Evolutionary conservation across 2,329 filamentous ascomycete species (phyloP).

Genomic region (Cladosporium sp.): DNA sequence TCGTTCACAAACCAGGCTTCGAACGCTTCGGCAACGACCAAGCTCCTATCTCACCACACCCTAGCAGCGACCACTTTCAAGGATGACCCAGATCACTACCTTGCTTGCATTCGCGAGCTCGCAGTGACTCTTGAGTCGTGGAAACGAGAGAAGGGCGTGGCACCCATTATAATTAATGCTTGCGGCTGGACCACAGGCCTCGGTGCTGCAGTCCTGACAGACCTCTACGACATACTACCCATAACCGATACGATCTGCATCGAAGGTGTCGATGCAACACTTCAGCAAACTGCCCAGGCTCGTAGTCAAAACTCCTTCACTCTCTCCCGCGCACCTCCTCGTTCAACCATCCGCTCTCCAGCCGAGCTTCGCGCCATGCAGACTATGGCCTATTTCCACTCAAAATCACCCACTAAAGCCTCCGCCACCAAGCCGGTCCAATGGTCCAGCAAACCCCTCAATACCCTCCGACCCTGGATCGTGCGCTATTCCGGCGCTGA

Average conservation of each 20-base stretch:
- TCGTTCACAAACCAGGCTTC: constrained; percentile 60
- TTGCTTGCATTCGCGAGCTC: constrained; percentile 61
- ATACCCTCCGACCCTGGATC: constrained; percentile 55
- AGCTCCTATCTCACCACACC: constrained; percentile 59
- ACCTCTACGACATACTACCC: constrained; percentile 51
- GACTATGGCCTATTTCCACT: constrained; percentile 74
- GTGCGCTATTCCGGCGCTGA: constrained; percentile 54
- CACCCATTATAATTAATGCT: constrained; percentile 67
- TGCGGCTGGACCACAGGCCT: constrained; percentile 70
- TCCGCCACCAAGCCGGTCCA: neutral
- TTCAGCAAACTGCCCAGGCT: constrained; percentile 23
- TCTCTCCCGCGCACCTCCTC: constrained; percentile 58
- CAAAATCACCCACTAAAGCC: constrained; percentile 1
- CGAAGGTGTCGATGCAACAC: constrained; percentile 58
- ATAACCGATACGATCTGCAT: constrained; percentile 66
- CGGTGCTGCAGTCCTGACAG: constrained; percentile 60
- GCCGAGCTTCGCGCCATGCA: constrained; percentile 69
- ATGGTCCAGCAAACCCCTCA: constrained; percentile 56
- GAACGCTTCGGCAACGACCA: constrained; percentile 21
- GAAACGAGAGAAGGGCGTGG: constrained; percentile 1
- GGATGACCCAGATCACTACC: constrained; percentile 63
- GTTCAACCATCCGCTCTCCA: constrained; percentile 55
- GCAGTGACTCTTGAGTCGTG: constrained; percentile 24
- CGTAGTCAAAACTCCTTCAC: constrained; percentile 29
- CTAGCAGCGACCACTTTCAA: constrained; percentile 62